Percentiles rank a stretch among this genome's conserved stretches.
phyloP scores from a whole-genome alignment of 306 rosid genomes.

The Cercis canadensis region DNA sequence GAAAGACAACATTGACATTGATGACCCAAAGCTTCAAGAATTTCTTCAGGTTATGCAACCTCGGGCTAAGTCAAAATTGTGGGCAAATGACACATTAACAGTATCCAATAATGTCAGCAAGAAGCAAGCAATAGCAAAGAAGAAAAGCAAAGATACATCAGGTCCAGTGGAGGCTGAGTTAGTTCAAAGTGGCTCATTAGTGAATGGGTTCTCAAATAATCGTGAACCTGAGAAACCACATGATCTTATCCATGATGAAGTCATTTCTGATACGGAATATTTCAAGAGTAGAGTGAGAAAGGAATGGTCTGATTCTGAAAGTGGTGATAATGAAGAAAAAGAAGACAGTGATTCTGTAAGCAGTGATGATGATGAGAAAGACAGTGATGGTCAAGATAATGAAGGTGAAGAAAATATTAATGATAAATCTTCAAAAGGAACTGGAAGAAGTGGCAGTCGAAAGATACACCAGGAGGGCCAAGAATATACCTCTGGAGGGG shows the following conservation, averaged over 20 bases:
- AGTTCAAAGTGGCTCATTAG: conserved; percentile 37
- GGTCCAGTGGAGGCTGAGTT: conserved; percentile 36
- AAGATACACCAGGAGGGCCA: conserved; percentile 37
- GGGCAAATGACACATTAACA: conserved; percentile 75
- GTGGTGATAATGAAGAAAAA: conserved; percentile 49
- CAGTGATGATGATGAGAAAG: conserved; percentile 44
- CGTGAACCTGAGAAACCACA: conserved; percentile 34
- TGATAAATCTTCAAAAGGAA: conserved; percentile 33
- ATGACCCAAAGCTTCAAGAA: conserved; percentile 71
- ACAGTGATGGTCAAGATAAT: conserved; percentile 21
- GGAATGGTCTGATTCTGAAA: conserved; percentile 88
- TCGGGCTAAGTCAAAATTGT: conserved; percentile 71
- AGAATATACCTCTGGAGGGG: conserved; percentile 31
- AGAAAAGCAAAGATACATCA: conserved; percentile 34
- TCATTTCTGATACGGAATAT: conserved; percentile 78
- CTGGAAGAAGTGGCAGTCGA: conserved; percentile 38
- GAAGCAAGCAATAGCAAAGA: conserved; percentile 43
- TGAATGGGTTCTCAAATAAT: conserved; percentile 27
- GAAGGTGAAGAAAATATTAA: conserved; percentile 32
- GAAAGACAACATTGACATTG: conserved; percentile 46
- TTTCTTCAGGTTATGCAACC: conserved; percentile 90
- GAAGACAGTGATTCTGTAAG: conserved; percentile 48
- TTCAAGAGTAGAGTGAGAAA: conserved; percentile 78
- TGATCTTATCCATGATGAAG: conserved; percentile 48
- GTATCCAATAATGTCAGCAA: conserved; percentile 37